Evolutionary conservation across 495 filamentous ascomycete genomes (phyloP).

Genomic region (Podospora pseudocomata): DNA sequence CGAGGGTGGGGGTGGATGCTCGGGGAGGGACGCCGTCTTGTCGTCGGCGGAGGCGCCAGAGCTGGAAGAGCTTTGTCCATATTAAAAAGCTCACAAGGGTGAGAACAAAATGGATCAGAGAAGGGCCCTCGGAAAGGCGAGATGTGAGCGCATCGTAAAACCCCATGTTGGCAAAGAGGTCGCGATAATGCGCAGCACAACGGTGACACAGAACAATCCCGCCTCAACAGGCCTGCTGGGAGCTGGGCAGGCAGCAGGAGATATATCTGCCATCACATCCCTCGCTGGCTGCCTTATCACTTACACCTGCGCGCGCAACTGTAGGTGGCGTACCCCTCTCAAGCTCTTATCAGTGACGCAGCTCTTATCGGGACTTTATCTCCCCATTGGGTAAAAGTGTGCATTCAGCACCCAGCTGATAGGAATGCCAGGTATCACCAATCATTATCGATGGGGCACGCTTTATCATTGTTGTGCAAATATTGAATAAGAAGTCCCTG

Average conservation of each 20-base stretch:
- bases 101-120: not conserved
- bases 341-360: not conserved
- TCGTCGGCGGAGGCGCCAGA: not conserved
- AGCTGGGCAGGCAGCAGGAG: not conserved
- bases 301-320: not conserved
- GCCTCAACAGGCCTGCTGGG: not conserved
- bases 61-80: not conserved
- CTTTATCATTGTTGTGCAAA: not conserved
- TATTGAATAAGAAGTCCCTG: not conserved
- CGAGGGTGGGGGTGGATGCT: not conserved
- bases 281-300: not conserved
- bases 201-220: too few relatives aligned
- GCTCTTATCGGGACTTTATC: constrained; percentile 24
- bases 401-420: not conserved
- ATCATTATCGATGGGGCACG: not conserved
- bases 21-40: not conserved
- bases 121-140: not conserved
- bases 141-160: not conserved
- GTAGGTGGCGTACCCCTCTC: constrained; percentile 4
- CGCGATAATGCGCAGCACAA: not conserved
- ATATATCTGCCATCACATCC: not conserved
- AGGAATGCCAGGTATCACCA: not conserved
- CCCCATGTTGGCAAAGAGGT: not conserved
- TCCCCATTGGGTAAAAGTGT: constrained; percentile 18
- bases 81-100: not conserved